These are phyloP conservation scores for Podaxis sp. DNA, from an alignment of 768 basidiomycete species.

Conservation along the genomic window DNA sequence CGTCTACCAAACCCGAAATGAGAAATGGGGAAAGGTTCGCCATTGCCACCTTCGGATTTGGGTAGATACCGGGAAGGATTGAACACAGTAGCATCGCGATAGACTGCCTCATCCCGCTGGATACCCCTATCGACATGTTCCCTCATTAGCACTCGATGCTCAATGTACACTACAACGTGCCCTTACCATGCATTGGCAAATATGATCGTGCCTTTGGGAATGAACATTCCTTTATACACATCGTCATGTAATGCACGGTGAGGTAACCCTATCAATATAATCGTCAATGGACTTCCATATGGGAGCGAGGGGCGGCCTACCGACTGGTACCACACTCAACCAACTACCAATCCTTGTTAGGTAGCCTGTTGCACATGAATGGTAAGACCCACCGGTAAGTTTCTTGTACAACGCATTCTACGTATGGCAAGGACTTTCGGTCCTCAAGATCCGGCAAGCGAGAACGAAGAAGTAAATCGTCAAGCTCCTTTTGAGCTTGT, in stretches of 20 bases:
- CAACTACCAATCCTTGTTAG: neutral
- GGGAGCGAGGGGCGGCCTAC: neutral
- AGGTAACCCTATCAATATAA: conserved; percentile 48
- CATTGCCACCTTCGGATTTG: conserved; percentile 1
- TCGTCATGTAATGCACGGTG: conserved; percentile 59
- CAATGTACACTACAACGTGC: too few species aligned
- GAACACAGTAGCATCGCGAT: conserved; percentile 49
- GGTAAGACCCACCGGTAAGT: conserved; percentile 52
- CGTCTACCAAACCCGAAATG: conserved; percentile 9
- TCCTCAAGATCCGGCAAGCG: conserved; percentile 63
- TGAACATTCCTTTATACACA: conserved; percentile 30
- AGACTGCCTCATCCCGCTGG: conserved; percentile 48
- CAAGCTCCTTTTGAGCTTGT: conserved; percentile 66
- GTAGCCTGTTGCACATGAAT: conserved; percentile 39
- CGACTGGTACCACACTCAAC: conserved; percentile 2
- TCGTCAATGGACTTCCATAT: neutral
- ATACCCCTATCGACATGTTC: conserved; percentile 35
- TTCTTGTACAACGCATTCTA: conserved; percentile 58
- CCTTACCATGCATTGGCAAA: conserved; percentile 62
- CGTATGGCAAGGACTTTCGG: conserved; percentile 53
- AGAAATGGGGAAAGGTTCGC: neutral
- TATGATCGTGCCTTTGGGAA: conserved; percentile 63
- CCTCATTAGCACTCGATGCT: too few species aligned
- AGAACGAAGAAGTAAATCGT: conserved; percentile 50
- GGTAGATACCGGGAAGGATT: conserved; percentile 51